Evolutionary conservation across 164 flowering plant species (phyloP), one percentile per base, ranked within the genome.

Genomic region (Aristolochia fimbriata): DNA sequence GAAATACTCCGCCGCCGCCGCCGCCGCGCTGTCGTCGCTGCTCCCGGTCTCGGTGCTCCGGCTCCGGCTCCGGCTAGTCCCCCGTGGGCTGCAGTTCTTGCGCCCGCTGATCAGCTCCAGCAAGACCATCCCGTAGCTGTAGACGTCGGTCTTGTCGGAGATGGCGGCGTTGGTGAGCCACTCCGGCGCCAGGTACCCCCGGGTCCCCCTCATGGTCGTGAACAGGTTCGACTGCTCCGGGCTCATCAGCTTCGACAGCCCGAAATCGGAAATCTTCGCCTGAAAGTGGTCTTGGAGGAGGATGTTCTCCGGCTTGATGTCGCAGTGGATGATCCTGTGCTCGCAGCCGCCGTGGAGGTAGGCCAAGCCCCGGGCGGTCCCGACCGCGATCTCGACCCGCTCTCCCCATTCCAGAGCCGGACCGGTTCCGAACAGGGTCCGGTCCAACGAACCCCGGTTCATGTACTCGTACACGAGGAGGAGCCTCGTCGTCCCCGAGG

Each of bases 121-220:
- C 46, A 92, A 65, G 19, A 92, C 93, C 95, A 92, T 89, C 17
- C 98, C 98, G 66, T 71, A 92, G 64, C 98, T 92, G 63, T 92
- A 92, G 16, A 92, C 96, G 68, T 92, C 98, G 11, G 96, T 83
- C 71, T 83, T 89, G 46, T 87, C 96, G 0, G 96, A 84, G 51
- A 89, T 80, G 37, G 93, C 79, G 8, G 93, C 76, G 69, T 78
- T 86, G n/a, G 98, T 89, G 0, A 92, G 83, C 98, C 98, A 92
- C 60, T 92, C 98, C 2, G 98, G 98, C 12, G 96, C 98, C 23
- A 92, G 88, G 66, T 87, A 89, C 6, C 96, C 98, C 0, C 96
- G 80, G 3, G 98, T 92, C 23, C 98, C 96, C 69, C 98, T 77
- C 98, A 89, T 84, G 22, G 93, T 89, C 30, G 96, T 89, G 74